Percentiles rank a stretch among this genome's conserved stretches.
These are phyloP conservation scores for Saussurea involucrata DNA, from an alignment of 129 eudicot species.

Conservation along the genomic window DNA sequence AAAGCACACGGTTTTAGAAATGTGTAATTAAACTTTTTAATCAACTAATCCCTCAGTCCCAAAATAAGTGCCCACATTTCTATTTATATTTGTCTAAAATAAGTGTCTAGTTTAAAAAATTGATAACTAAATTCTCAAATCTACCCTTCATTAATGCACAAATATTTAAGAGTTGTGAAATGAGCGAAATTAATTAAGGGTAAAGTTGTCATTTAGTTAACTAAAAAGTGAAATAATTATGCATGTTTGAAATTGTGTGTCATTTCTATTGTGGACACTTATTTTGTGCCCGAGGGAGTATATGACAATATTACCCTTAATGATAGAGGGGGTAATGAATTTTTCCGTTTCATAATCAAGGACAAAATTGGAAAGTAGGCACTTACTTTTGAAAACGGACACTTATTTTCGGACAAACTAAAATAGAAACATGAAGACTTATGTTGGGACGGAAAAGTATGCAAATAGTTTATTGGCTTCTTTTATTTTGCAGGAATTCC, in stretches of 20 bases:
- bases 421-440: background rate
- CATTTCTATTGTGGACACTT: background rate
- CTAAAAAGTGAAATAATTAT: too few species aligned
- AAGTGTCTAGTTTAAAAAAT: background rate
- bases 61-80: background rate
- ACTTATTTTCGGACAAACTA: background rate
- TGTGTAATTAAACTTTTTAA: background rate
- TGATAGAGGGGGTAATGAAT: background rate
- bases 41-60: background rate
- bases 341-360: background rate
- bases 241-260: background rate
- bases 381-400: background rate
- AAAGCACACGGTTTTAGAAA: background rate
- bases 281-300: background rate
- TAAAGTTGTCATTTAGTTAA: background rate
- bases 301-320: background rate
- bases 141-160: too few species aligned
- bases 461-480: background rate
- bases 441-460: background rate
- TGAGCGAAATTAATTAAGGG: too few species aligned
- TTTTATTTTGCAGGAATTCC: slow-evolving; percentile 65
- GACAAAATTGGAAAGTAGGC: background rate
- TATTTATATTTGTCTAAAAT: background rate
- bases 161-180: too few species aligned
- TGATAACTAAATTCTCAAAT: background rate